A percentile compares a stretch with the other conserved stretches of the same genome.
Conservation (phyloP, 345 rosid species). For the Boechera retrofracta region DNA sequence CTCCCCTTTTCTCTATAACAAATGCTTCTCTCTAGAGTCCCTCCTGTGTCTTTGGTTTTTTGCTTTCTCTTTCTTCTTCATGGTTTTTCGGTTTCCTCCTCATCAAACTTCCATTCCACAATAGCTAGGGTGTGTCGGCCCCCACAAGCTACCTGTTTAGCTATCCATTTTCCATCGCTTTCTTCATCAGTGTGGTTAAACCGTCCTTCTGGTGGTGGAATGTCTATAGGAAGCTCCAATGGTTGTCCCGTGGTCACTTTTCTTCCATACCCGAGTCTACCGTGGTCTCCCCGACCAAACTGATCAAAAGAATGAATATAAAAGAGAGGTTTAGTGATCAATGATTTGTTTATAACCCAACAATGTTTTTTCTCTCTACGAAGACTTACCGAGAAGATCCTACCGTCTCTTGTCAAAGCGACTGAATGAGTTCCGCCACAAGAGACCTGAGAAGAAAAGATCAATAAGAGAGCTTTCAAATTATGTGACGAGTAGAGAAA, state of each 20-base stretch:
- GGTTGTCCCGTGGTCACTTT: conserved; percentile 93
- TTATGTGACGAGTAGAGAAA: conserved; percentile 4
- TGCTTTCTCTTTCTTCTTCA: conserved; percentile 16
- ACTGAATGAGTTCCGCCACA: conserved; percentile 99
- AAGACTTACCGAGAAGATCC: conserved; percentile 82
- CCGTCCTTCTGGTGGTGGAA: conserved; percentile 56
- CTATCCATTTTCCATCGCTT: conserved; percentile 69
- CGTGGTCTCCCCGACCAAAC: conserved; percentile 99
- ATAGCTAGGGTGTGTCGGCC: conserved; percentile 94
- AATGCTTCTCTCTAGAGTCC: conserved; percentile 12
- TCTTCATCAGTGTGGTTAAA: conserved; percentile 50
- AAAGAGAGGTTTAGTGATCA: conserved; percentile 6
- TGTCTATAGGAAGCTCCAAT: conserved; percentile 74
- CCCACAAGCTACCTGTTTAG: conserved; percentile 84
- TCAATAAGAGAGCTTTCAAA: conserved; percentile 16
- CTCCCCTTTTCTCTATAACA: conserved; percentile 36
- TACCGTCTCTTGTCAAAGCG: conserved; percentile 86
- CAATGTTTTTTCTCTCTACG: background rate
- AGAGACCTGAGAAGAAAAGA: conserved; percentile 63
- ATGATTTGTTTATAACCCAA: conserved; percentile 10
- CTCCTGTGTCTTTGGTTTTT: background rate
- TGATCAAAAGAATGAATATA: conserved; percentile 39
- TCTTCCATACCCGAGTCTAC: conserved; percentile 91
- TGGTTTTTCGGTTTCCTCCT: conserved; percentile 34
- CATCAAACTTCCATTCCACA: conserved; percentile 67